Evolutionary conservation across 176 grass and related monocot genomes (phyloP), one percentile per base, ranked within the genome.

Genomic region (Stipa capillata): DNA sequence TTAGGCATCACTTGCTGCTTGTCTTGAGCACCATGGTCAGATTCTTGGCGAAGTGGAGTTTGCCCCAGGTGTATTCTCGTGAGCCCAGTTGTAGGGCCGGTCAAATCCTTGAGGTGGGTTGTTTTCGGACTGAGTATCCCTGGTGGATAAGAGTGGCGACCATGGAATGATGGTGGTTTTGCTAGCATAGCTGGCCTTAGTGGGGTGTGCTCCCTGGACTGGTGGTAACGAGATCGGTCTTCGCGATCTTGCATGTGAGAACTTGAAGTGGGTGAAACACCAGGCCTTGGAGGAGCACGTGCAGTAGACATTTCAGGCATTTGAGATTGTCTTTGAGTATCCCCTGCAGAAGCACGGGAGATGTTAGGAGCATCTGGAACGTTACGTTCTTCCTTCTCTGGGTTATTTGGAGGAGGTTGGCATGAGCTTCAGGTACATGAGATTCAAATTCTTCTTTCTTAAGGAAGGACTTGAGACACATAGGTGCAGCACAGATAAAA

Each of bases 381-480:
- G 24, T 85, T 86, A 16, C 76, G 74, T 58, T 85, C 80, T 85
- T 86, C 87, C 80, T 89, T 91, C 39, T 79, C 81, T 61, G 70
- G 27, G 72, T 78, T 86, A 59, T 53, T 17, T 90, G 82, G 20
- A 92, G 90, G 66, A 97, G 90, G 69, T 90, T 86, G 13, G 82
- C 78, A 80, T 97, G 89, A 32, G 23, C 73, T 73, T 91, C 88
- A 49, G 85, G 84, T 51, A 99, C 88, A 82, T 99, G 96, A 23
- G 86, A 57, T 58, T 89, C 90, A 36, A 95, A 95, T 42, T 99
- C 92, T 21, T 81, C 57, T 83, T 79, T 86, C 81, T 95, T 95
- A 11, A 95, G 85, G 70, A 95, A 99, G 9, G 96, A 99, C 36
- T 99, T 99, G 64, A 95, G 92, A 79, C 96, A 99, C 80, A 93